A percentile compares a stretch with the other conserved stretches of the same genome.
Evolutionary conservation across 192 early-diverging fungal species (phyloP).

Genomic region (Backusella sp.): DNA sequence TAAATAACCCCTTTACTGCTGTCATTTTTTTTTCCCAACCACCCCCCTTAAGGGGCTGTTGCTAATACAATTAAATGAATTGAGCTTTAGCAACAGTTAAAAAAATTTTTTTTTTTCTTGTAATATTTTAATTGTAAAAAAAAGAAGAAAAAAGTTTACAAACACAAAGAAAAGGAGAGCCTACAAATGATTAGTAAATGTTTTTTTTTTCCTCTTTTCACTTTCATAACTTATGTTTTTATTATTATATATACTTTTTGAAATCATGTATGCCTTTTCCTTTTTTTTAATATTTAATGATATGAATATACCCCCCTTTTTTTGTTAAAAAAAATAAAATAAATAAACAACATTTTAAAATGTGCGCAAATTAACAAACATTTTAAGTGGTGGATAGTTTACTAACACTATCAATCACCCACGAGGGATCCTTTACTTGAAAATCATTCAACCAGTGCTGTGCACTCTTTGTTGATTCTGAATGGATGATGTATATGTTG

Average conservation of each 20-base stretch:
- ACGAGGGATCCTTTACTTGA: background rate
- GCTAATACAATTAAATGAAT: background rate
- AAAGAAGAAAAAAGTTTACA: background rate
- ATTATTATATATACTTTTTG: background rate
- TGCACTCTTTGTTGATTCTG: background rate
- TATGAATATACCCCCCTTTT: constrained; percentile 6
- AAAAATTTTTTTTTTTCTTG: background rate
- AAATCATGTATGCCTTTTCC: background rate
- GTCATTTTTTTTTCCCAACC: background rate
- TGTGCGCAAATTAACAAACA: background rate
- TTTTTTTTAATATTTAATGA: background rate
- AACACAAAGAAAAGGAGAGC: background rate
- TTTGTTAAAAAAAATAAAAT: background rate
- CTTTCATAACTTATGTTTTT: too few relatives aligned
- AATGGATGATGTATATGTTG: background rate
- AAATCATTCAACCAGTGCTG: background rate
- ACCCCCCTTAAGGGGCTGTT: background rate
- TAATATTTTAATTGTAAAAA: background rate
- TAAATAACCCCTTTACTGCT: background rate
- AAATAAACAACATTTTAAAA: background rate
- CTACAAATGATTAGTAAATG: background rate
- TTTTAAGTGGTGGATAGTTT: background rate
- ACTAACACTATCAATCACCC: background rate
- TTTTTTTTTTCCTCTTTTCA: too few relatives aligned
- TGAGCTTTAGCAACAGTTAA: background rate